phyloP scores from a whole-genome alignment of 371 early-diverging fungal species.

The Syncephalis plumigaleata region DNA sequence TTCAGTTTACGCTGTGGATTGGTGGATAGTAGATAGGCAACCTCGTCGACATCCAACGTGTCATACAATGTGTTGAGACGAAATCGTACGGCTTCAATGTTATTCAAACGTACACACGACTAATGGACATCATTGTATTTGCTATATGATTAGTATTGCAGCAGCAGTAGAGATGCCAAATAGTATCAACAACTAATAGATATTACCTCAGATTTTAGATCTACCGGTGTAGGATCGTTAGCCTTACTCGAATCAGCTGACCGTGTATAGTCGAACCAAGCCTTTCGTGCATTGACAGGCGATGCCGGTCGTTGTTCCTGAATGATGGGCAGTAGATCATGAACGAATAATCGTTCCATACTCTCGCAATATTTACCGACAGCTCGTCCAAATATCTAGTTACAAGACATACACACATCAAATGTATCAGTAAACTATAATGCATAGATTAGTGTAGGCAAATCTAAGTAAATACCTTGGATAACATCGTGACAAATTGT shows the following conservation, averaged over 20 bases:
- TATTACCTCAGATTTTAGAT: constrained; percentile 32
- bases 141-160: too few species aligned
- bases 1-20: neutral
- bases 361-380: constrained; percentile 26
- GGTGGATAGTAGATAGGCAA: constrained; percentile 4
- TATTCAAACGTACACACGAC: constrained; percentile 42
- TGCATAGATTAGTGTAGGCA: constrained; percentile 19
- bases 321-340: constrained; percentile 12
- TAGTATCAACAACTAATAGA: neutral
- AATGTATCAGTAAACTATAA: too few species aligned
- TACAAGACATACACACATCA: too few species aligned
- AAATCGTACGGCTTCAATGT: constrained; percentile 41
- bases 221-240: constrained; percentile 20
- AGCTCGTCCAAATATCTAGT: constrained; percentile 25
- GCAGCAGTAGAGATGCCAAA: neutral
- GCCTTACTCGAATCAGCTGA: constrained; percentile 20
- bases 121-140: too few species aligned
- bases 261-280: constrained; percentile 7
- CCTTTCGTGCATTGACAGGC: neutral
- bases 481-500: constrained; percentile 45
- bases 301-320: constrained; percentile 4
- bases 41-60: constrained; percentile 43
- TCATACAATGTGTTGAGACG: constrained; percentile 39
- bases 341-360: constrained; percentile 18
- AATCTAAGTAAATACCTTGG: constrained; percentile 29